Percentiles rank a stretch among this genome's conserved stretches.
Evolutionary conservation across 2,329 filamentous ascomycete genomes (phyloP).

Genomic region (Talaromyces sp.): DNA sequence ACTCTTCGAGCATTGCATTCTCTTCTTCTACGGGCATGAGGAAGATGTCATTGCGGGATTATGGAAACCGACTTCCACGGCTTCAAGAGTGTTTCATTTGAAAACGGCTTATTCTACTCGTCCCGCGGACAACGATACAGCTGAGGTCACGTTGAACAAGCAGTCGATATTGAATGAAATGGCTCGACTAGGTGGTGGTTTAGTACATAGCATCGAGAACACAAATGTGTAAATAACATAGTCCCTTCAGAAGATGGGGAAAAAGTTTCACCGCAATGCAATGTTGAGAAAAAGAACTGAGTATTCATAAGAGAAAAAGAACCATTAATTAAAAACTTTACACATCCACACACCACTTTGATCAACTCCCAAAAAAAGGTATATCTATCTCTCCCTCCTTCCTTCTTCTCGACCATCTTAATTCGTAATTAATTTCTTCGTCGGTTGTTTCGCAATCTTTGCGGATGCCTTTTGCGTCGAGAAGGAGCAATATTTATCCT

Average conservation of each 20-base stretch:
- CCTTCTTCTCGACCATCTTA: not conserved
- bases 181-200: conserved; percentile 52
- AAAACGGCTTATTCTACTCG: conserved; percentile 38
- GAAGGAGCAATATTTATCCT: conserved; percentile 88
- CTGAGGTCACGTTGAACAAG: conserved; percentile 36
- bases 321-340: not conserved
- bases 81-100: conserved; percentile 33
- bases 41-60: conserved; percentile 59
- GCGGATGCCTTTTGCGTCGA: conserved; percentile 63
- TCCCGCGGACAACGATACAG: conserved; percentile 21
- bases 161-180: conserved; percentile 44
- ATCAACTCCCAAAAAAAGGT: not conserved
- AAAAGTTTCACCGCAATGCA: not conserved
- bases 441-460: conserved; percentile 45
- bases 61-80: conserved; percentile 56
- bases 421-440: conserved; percentile 17
- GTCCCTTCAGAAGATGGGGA: not conserved
- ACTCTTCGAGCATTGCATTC: conserved; percentile 64
- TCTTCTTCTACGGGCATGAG: conserved; percentile 72
- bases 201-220: conserved; percentile 66
- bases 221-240: conserved; percentile 23
- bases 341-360: not conserved
- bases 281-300: not conserved
- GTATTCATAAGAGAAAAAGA: not conserved
- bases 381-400: not conserved